Evolutionary conservation across 441 rosid genomes (phyloP).

Genomic region (Mallotus japonicus): DNA sequence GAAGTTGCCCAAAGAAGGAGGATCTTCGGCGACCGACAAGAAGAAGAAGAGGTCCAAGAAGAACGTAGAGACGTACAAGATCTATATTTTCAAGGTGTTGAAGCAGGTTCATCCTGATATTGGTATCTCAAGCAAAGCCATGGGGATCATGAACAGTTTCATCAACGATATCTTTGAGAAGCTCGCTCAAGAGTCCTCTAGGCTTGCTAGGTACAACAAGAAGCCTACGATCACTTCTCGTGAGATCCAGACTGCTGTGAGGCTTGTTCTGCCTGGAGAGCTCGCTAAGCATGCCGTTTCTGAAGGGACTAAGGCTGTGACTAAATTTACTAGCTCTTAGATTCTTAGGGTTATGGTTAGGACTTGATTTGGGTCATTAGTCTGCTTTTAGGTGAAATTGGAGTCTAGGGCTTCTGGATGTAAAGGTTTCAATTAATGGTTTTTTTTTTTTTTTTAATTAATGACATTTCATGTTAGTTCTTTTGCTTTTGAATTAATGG

Average conservation of each 20-base stretch:
- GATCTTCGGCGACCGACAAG: slow-evolving; percentile 10
- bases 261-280: slow-evolving; percentile 24
- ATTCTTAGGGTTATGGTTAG: not conserved
- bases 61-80: slow-evolving; percentile 33
- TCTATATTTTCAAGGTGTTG: slow-evolving; percentile 32
- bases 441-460: no score
- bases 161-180: slow-evolving; percentile 32
- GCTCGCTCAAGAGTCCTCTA: slow-evolving; percentile 29
- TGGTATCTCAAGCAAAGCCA: slow-evolving; percentile 33
- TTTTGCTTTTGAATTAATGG: no score
- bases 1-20: slow-evolving; percentile 28
- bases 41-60: slow-evolving; percentile 30
- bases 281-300: slow-evolving; percentile 32
- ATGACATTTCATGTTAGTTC: no score
- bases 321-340: slow-evolving; percentile 32
- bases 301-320: slow-evolving; percentile 34
- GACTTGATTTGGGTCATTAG: no score
- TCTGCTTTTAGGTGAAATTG: not conserved
- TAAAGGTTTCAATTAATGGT: not conserved
- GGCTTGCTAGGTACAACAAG: slow-evolving; percentile 29
- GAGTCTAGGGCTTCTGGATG: slow-evolving; percentile 9
- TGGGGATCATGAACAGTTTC: slow-evolving; percentile 35
- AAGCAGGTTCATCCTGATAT: slow-evolving; percentile 35
- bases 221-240: slow-evolving; percentile 28
- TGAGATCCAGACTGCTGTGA: slow-evolving; percentile 29